Conservation (phyloP, 331 rosid genomes). For the Telfairia occidentalis region DNA sequence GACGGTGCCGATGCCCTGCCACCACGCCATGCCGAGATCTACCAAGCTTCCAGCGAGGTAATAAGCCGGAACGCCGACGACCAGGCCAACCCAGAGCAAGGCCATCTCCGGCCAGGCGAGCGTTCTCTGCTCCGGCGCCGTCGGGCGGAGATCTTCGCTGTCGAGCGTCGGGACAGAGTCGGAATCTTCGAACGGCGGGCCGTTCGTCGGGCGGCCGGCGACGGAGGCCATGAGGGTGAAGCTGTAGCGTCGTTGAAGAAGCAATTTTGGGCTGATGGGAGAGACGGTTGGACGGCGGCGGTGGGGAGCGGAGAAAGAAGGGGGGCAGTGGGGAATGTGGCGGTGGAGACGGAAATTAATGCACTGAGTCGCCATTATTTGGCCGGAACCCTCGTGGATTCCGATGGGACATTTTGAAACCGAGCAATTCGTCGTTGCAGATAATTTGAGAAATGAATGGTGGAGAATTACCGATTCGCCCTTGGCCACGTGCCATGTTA, state of each 20-base stretch:
- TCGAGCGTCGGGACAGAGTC: slow-evolving; percentile 37
- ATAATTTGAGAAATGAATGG: background rate
- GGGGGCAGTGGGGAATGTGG: background rate
- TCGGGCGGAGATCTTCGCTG: slow-evolving; percentile 70
- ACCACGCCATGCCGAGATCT: slow-evolving; percentile 94
- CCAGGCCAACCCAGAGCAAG: slow-evolving; percentile 64
- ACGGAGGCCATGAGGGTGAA: background rate
- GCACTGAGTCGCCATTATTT: background rate
- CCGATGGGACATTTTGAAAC: background rate
- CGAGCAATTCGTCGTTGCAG: no score
- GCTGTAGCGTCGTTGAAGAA: background rate
- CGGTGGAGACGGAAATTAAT: background rate
- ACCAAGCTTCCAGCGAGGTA: slow-evolving; percentile 78
- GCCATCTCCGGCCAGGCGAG: slow-evolving; percentile 59
- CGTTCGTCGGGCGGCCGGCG: background rate
- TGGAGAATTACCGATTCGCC: background rate
- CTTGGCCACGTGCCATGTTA: background rate
- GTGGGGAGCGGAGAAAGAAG: background rate
- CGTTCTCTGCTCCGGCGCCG: slow-evolving; percentile 33
- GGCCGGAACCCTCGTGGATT: background rate
- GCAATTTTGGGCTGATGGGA: background rate
- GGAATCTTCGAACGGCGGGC: slow-evolving; percentile 4
- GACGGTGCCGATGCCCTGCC: slow-evolving; percentile 84
- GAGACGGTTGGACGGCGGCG: background rate
- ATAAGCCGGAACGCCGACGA: slow-evolving; percentile 78